Base-by-base conservation (phyloP, 805 yeast species). In the Kluyveromyces nonfermentans region DNA sequence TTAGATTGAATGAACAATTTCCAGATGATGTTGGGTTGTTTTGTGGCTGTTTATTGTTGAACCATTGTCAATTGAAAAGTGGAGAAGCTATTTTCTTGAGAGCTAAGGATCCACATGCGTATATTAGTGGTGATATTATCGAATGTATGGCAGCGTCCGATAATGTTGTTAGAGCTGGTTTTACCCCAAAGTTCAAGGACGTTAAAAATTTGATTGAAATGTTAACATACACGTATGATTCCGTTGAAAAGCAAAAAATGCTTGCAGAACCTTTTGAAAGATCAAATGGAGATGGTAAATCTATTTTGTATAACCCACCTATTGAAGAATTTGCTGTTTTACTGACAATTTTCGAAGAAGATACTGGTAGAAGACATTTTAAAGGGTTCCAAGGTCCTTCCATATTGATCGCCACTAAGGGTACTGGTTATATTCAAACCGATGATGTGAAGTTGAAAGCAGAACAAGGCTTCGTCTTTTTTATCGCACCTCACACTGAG, bases 91-190 rank as follows among this genome's bases (percentile, higher is more conserved):
- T 93, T 81, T 93, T 89, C 61, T 73, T 93, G 63, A 87, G 86
- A 60, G 97, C 98, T 36, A 86, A 87, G 68, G 97, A 89, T 65
- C 97, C 97, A 20, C 99, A 93, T 66, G 98, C 98, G 30, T 93
- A 93, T 67, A 90, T 93, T 49, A 75, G 82, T 44, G 99, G 99
- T 52, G 97, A 93, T 65, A 93, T 93, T 54, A 89, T 93, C 59
- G 99, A 93, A 71, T 93, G 98, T 72, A 93, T 93, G 99, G 98
- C 98, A 35, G 97, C 98, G 7, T 82, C 94, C 34, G 99, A 93
- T 65, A 93, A 93, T 58, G 99, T 93, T 46, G 97, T 93, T 40
- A 79, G 99, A 65, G 95, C 97, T 4, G 99, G 98, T 12, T 93
- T 93, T 73, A 93, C 99, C n/a, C 98, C 99, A 49, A 93, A 93